phyloP scores from a whole-genome alignment of 1,139 yeast species.

The Suhomyces terraborum region DNA sequence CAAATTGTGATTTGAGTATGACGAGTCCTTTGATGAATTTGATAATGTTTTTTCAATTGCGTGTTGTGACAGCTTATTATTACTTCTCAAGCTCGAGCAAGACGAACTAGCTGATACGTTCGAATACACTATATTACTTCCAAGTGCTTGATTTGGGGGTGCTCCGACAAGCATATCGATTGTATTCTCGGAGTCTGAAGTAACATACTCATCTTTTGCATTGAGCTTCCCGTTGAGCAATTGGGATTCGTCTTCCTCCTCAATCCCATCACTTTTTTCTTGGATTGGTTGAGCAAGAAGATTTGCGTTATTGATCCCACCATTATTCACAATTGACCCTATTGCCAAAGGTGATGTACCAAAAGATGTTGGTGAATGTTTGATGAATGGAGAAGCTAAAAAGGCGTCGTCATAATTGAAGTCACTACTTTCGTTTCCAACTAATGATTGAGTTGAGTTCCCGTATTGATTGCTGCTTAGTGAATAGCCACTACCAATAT shows the following conservation, averaged over 20 bases:
- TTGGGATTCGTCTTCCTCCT: slow-evolving; percentile 25
- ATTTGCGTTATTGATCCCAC: neutral
- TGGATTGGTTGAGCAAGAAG: slow-evolving; percentile 37
- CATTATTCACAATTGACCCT: neutral
- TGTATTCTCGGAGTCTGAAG: slow-evolving; percentile 11
- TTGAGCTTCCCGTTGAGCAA: slow-evolving; percentile 19
- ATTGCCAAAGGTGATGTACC: neutral
- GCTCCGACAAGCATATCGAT: slow-evolving; percentile 25
- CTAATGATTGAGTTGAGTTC: slow-evolving; percentile 28
- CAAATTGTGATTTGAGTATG: slow-evolving; percentile 15
- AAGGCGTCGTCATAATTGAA: slow-evolving; percentile 31
- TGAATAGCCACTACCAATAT: slow-evolving; percentile 27
- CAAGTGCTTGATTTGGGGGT: slow-evolving; percentile 23
- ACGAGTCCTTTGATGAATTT: slow-evolving; percentile 37
- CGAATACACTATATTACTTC: slow-evolving; percentile 25
- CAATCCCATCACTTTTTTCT: slow-evolving; percentile 29
- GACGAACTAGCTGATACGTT: slow-evolving; percentile 41
- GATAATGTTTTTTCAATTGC: slow-evolving; percentile 37
- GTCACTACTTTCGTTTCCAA: slow-evolving; percentile 52
- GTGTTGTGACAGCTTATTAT: slow-evolving; percentile 19
- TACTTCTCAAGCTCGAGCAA: slow-evolving; percentile 33
- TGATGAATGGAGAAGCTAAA: slow-evolving; percentile 38
- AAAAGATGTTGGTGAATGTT: slow-evolving; percentile 26
- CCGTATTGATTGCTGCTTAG: slow-evolving; percentile 13
- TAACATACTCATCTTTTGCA: slow-evolving; percentile 17